These are phyloP conservation scores for Pseudogymnoascus sp. DNA, from an alignment of 2,329 filamentous ascomycete species.

Conservation along the genomic window DNA sequence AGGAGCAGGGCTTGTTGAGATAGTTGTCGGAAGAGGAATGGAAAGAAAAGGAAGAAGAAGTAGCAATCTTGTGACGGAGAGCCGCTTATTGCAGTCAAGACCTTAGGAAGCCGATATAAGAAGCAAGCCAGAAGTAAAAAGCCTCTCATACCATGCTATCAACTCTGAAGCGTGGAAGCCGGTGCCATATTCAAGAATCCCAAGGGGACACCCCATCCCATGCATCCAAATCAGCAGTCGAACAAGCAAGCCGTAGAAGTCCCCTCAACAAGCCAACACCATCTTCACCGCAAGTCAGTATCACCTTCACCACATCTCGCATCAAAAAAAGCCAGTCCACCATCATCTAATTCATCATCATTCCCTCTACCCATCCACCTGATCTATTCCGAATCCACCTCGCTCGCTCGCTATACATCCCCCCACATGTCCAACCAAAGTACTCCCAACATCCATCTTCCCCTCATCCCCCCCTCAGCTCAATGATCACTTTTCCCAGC, in stretches of 20 bases:
- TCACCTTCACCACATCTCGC: neutral
- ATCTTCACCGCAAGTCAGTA: neutral
- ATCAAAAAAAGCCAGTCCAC: neutral
- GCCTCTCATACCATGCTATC: neutral
- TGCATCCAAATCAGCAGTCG: neutral
- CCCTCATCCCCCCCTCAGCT: neutral
- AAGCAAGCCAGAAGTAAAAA: neutral
- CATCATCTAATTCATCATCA: slow-evolving; percentile 2
- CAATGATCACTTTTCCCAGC: slow-evolving; percentile 4
- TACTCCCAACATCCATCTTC: neutral
- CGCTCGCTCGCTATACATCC: neutral
- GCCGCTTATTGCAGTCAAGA: neutral
- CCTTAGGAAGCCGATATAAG: neutral
- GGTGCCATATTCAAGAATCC: neutral
- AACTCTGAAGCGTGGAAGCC: neutral
- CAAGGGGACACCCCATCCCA: neutral
- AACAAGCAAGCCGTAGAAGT: neutral
- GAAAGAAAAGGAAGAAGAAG: too few species aligned
- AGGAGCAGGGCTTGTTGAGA: too few species aligned
- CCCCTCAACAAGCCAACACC: neutral
- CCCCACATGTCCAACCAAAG: neutral
- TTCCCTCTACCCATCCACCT: neutral
- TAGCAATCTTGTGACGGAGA: neutral
- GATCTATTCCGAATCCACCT: neutral
- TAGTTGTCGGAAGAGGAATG: neutral